Evolutionary conservation across 192 early-diverging fungal genomes (phyloP).

Genomic region (Coemansia erecta): DNA sequence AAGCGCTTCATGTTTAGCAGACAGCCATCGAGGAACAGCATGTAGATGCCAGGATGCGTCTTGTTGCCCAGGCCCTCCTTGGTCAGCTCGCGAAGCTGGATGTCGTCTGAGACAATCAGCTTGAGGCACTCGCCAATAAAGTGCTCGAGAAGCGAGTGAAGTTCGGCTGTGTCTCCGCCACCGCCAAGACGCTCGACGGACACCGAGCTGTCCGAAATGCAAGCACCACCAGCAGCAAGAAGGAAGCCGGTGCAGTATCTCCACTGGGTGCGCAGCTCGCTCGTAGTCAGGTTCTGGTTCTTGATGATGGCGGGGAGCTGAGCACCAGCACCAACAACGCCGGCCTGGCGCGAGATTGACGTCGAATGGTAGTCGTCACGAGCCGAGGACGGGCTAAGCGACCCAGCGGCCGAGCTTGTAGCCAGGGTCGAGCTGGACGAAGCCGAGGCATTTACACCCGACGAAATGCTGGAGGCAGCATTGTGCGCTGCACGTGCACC

Average conservation of each 20-base stretch:
- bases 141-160: constrained; percentile 52
- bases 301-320: constrained; percentile 46
- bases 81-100: constrained; percentile 52
- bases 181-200: constrained; percentile 39
- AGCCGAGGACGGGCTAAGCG: background rate
- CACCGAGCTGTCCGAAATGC: constrained; percentile 34
- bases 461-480: background rate
- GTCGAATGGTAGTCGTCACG: constrained; percentile 19
- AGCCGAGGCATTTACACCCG: background rate
- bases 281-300: constrained; percentile 22
- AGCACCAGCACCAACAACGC: constrained; percentile 31
- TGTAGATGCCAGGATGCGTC: constrained; percentile 52
- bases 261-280: constrained; percentile 53
- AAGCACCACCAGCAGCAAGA: constrained; percentile 48
- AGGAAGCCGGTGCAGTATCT: constrained; percentile 53
- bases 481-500: constrained; percentile 10
- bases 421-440: constrained; percentile 3
- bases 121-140: constrained; percentile 53
- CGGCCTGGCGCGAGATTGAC: constrained; percentile 8
- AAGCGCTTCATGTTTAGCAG: constrained; percentile 52
- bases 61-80: constrained; percentile 53
- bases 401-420: background rate
- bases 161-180: constrained; percentile 38
- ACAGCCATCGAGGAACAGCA: constrained; percentile 51
- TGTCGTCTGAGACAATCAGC: constrained; percentile 52